Evolutionary conservation across 1,284 basidiomycete genomes (phyloP), one percentile per base, ranked within the genome.

Genomic region (Fomitopsis palustris): DNA sequence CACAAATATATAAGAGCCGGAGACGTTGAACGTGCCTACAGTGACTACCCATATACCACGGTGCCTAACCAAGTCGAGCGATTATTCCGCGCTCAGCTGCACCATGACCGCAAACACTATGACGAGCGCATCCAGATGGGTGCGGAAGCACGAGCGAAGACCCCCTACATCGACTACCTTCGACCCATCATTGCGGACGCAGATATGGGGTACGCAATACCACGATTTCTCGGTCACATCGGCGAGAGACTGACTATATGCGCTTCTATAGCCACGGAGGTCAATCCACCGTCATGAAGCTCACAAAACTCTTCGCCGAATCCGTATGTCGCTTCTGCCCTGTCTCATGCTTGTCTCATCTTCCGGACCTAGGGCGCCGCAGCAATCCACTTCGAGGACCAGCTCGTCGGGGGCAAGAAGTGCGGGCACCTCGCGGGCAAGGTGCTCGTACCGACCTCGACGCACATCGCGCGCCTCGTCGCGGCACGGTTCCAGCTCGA

Each of bases 361-460:
- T 19, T 16, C 9, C 57, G 12, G 37, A 8, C 49, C 4, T 64
- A 91, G 83, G 94, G 94, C 55, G 91, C 93, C 3, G 84, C 94
- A 14, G 94, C 84, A 31, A 92, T 96, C 60, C 94, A 96, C 74
- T 77, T 96, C 53, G 94, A 96, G 73, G 95, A 96, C 74, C 94
- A 96, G 73, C 81, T 95, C 10, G 93, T 95, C 63, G 95, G 94
- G 38, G 91, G 93, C 45, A 95, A 95, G 78, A 95, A 95, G 85
- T 96, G 94, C 70, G 94, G 94, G 19, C 94, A 96, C 77, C 83
- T 95, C 69, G 90, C 90, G n/a, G 94, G 94, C 59, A 96, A 96
- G 75, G 93, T 96, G 45, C 82, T 96, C 58, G 94, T 96, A 1
- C 94, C 94, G 16, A 88, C 91, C 4, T 92, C 90, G 10, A 88